Percentiles rank a stretch among this genome's conserved stretches.
phyloP scores from a whole-genome alignment of 2,329 filamentous ascomycete genomes.

The Thelonectria rubi region DNA sequence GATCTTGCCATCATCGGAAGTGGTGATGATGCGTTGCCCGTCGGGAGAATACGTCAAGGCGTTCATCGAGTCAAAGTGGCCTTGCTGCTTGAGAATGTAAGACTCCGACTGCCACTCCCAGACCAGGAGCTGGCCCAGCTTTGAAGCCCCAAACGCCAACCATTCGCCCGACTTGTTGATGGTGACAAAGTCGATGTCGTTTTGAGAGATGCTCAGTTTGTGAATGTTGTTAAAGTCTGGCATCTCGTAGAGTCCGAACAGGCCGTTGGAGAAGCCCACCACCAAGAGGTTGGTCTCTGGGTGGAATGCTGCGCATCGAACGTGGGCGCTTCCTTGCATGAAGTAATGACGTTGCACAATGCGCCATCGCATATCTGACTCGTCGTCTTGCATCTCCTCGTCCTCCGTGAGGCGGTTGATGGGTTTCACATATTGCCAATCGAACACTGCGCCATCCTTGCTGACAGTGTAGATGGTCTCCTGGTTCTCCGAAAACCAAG shows the following conservation, averaged over 20 bases:
- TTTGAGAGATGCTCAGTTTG: conserved; percentile 91
- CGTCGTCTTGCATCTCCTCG: conserved; percentile 68
- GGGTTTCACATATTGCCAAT: conserved; percentile 84
- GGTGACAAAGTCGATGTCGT: conserved; percentile 92
- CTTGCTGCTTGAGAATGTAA: conserved; percentile 97
- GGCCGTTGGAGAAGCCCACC: conserved; percentile 91
- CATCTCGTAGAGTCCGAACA: conserved; percentile 94
- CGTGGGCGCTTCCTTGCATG: conserved; percentile 86
- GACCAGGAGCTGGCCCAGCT: conserved; percentile 92
- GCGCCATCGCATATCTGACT: conserved; percentile 81
- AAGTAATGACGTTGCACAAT: conserved; percentile 94
- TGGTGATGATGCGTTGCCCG: conserved; percentile 90
- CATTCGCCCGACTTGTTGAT: conserved; percentile 96
- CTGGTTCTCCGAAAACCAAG: conserved; percentile 96
- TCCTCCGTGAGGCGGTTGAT: conserved; percentile 64
- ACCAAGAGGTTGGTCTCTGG: conserved; percentile 90
- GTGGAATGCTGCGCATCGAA: conserved; percentile 92
- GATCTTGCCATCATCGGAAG: conserved; percentile 96
- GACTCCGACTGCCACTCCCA: conserved; percentile 99
- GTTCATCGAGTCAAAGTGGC: conserved; percentile 96
- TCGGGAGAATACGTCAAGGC: conserved; percentile 92
- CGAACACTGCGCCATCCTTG: conserved; percentile 95
- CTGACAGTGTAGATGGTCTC: conserved; percentile 96
- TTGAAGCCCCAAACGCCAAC: conserved; percentile 96
- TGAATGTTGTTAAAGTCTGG: conserved; percentile 97